phyloP scores from a whole-genome alignment of 805 yeast species.

The Candida sanyiensis region DNA sequence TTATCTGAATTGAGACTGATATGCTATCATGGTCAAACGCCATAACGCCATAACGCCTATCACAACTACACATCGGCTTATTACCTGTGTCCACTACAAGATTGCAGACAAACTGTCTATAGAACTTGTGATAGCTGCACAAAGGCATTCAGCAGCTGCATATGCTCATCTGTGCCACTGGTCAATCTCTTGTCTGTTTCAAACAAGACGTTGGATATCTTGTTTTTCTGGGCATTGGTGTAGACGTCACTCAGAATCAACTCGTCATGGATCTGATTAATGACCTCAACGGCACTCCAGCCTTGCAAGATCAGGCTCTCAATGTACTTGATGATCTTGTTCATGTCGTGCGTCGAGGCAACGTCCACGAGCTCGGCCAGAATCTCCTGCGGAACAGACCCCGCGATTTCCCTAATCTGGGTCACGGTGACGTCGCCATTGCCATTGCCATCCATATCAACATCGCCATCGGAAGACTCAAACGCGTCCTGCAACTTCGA shows the following conservation, averaged over 20 bases:
- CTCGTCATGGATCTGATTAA: constrained; percentile 65
- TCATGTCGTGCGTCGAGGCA: constrained; percentile 29
- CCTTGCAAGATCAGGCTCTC: constrained; percentile 56
- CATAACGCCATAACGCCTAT: too few relatives aligned
- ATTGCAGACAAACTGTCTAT: background rate
- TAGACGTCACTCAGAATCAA: constrained; percentile 51
- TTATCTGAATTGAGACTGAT: too few relatives aligned
- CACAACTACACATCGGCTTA: too few relatives aligned
- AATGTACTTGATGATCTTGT: constrained; percentile 37
- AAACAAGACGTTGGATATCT: constrained; percentile 59
- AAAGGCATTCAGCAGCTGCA: constrained; percentile 67
- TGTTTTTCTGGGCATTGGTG: constrained; percentile 52
- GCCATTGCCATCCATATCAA: constrained; percentile 27
- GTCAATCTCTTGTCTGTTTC: constrained; percentile 68
- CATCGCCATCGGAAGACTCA: constrained; percentile 23
- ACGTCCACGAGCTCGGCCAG: constrained; percentile 38
- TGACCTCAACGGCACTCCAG: constrained; percentile 71
- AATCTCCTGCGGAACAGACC: constrained; percentile 53
- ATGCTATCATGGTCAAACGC: too few relatives aligned
- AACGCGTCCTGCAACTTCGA: constrained; percentile 42
- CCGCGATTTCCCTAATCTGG: constrained; percentile 67
- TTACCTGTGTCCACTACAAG: too few relatives aligned
- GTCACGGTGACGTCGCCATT: constrained; percentile 33
- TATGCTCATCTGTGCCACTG: constrained; percentile 85
- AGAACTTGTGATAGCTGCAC: constrained; percentile 41